Evolutionary conservation across 495 filamentous ascomycete species (phyloP).

Genomic region (Astrothelium subdiscretum): DNA sequence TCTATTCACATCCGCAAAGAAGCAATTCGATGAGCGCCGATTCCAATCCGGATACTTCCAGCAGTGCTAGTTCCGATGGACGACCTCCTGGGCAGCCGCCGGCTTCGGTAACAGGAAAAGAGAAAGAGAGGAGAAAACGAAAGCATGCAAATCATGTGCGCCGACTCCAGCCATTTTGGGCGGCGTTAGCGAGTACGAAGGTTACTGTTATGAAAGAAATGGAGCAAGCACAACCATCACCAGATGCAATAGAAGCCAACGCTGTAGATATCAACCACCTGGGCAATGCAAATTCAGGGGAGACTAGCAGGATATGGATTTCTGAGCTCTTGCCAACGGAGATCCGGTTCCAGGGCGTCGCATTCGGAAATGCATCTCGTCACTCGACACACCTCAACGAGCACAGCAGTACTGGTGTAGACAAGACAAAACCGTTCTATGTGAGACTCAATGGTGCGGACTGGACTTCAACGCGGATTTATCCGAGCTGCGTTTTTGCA

Average conservation of each 20-base stretch:
- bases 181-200: slow-evolving; percentile 85
- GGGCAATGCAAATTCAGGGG: slow-evolving; percentile 63
- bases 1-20: slow-evolving; percentile 9
- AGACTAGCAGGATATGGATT: slow-evolving; percentile 77
- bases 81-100: slow-evolving; percentile 37
- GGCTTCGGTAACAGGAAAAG: slow-evolving; percentile 39
- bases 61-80: slow-evolving; percentile 40
- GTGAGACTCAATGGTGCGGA: slow-evolving; percentile 79
- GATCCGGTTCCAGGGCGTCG: slow-evolving; percentile 50
- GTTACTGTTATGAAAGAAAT: slow-evolving; percentile 89
- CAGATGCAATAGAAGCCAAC: slow-evolving; percentile 59
- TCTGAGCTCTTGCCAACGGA: slow-evolving; percentile 71
- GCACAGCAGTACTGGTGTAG: slow-evolving; percentile 31
- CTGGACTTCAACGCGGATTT: slow-evolving; percentile 73
- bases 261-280: slow-evolving; percentile 69
- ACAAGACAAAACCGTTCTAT: slow-evolving; percentile 65
- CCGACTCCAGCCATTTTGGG: slow-evolving; percentile 87
- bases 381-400: slow-evolving; percentile 9
- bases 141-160: slow-evolving; percentile 82
- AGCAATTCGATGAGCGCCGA: slow-evolving; percentile 17
- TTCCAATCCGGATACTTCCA: slow-evolving; percentile 34
- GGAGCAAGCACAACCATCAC: slow-evolving; percentile 68
- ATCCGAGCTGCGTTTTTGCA: not conserved
- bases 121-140: slow-evolving; percentile 66
- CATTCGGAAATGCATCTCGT: not conserved